Evolutionary conservation across 1,284 basidiomycete genomes (phyloP).

Genomic region (Exobasidium rhododendri): DNA sequence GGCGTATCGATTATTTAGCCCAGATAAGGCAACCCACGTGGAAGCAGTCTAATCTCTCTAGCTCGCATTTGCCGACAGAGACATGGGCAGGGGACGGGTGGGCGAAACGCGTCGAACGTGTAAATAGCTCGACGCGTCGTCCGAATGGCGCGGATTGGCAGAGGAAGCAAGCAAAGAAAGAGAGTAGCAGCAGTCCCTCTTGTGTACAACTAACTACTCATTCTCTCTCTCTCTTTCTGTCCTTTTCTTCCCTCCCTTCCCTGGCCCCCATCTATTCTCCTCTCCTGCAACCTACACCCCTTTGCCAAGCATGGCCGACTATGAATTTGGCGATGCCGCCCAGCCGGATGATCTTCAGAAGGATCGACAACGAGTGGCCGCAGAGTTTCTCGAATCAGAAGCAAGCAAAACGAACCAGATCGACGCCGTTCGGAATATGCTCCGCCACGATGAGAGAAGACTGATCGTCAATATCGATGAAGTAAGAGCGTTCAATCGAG

Average conservation of each 20-base stretch:
- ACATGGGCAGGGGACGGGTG: too few relatives aligned
- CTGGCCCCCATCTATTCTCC: background rate
- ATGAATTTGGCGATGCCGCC: background rate
- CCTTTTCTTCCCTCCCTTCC: background rate
- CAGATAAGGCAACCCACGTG: too few relatives aligned
- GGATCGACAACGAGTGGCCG: constrained; percentile 65
- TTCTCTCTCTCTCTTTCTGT: background rate
- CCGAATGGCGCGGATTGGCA: too few relatives aligned
- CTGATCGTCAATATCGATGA: constrained; percentile 96
- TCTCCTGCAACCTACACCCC: too few relatives aligned
- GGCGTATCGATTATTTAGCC: too few relatives aligned
- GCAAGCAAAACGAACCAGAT: constrained; percentile 67
- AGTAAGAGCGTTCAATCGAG: constrained; percentile 83
- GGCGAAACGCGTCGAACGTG: too few relatives aligned
- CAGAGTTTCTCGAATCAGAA: constrained; percentile 82
- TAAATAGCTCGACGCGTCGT: too few relatives aligned
- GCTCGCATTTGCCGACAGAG: too few relatives aligned
- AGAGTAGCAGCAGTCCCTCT: too few relatives aligned
- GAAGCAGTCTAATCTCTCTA: too few relatives aligned
- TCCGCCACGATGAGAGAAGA: constrained; percentile 77
- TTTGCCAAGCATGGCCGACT: background rate
- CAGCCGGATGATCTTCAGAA: constrained; percentile 39
- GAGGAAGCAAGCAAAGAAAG: too few relatives aligned
- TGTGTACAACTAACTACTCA: too few relatives aligned
- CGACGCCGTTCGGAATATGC: constrained; percentile 78